phyloP scores from a whole-genome alignment of 179 eudicot genomes.

The Camellia oleifera region DNA sequence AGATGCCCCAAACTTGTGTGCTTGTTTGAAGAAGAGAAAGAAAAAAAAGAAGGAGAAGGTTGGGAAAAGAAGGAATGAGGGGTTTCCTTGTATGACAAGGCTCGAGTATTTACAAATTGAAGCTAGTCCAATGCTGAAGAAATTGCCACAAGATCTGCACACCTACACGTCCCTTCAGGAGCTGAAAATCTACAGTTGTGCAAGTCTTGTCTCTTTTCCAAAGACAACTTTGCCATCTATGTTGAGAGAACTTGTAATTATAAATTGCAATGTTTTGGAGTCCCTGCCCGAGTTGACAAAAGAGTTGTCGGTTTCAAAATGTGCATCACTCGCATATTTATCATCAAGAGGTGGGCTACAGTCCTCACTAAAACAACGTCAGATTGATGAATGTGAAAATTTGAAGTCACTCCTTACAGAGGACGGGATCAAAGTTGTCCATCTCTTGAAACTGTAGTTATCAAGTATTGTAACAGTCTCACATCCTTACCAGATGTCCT shows the following conservation, averaged over 20 bases:
- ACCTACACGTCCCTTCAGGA: neutral
- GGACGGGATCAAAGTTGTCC: conserved; percentile 11
- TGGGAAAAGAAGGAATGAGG: neutral
- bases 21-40: neutral
- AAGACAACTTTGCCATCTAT: neutral
- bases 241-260: neutral
- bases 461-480: neutral
- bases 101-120: neutral
- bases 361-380: neutral
- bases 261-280: neutral
- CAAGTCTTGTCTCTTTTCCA: neutral
- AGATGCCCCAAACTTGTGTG: neutral
- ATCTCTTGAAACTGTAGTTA: neutral
- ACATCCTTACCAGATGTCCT: neutral
- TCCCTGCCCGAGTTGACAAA: neutral
- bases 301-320: neutral
- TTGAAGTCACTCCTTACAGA: neutral
- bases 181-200: neutral
- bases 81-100: neutral
- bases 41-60: neutral
- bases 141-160: conserved; percentile 9
- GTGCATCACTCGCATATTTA: neutral
- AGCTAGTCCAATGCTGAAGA: neutral
- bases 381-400: fast-evolving
- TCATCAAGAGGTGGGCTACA: neutral